Evolutionary conservation across 208 protist genomes (phyloP), one percentile per base, ranked within the genome.

Genomic region (Leptomonas seymouri): DNA sequence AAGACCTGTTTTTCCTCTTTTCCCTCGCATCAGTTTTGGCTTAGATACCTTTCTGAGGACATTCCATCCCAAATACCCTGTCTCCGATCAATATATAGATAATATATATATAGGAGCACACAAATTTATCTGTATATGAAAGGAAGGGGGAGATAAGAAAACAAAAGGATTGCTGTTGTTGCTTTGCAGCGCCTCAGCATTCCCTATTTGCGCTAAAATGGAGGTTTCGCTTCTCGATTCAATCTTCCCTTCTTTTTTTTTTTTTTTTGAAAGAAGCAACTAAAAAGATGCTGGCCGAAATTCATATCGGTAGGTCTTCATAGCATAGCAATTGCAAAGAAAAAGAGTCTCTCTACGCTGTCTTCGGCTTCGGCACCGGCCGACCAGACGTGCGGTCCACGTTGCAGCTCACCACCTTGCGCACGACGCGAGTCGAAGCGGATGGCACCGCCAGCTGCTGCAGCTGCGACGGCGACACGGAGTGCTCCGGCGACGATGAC

Each of bases 301-400:
- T 6, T n/a, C 3, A 48, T 48, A 48, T 16, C 20, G 11, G 18
- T 5, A 48, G 3, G 11, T 4, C 18, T 15, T n/a, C 7, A 53
- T 30, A 53, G 28, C 23, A 48, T n/a, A 48, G 20, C 7, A 53
- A 53, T 7, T 9, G 48, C 21, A 53, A 51, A 51, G 5, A 9
- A 16, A 41, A 21, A 7, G 23, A 15, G 51, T 16, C 5, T 8
- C 8, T 39, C 58, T 64, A 64, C 58, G 44, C 65, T 44, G 49
- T 44, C 53, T 50, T 48, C 28, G 57, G 67, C 48, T 69, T 76
- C 27, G 67, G 60, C 44, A 80, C 67, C 6, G 83, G 83, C 8
- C 84, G 79, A 9, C 84, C 84, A 25, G 71, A 80, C 0, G 84
- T 78, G 44, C 84, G 79, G 59, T 89, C 84, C 16, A 89, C 76